phyloP scores from a whole-genome alignment of 352 stramenopile genomes.

The Globisporangium orthogonon region DNA sequence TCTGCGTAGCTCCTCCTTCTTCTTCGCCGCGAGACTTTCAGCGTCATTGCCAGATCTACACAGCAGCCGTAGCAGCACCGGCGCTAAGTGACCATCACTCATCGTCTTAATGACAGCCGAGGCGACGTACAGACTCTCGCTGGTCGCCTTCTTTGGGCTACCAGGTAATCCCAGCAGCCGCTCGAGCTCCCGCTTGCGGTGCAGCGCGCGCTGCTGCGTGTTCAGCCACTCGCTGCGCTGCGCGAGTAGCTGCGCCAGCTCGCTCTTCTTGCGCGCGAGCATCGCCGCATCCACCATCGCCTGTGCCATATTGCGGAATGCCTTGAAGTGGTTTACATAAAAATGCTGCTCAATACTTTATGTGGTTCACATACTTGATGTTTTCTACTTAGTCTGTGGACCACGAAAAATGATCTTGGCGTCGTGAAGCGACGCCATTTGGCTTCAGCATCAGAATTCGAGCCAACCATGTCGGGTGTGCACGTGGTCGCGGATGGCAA shows the following conservation, averaged over 20 bases:
- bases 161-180: conserved; percentile 1
- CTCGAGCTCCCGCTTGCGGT: conserved; percentile 13
- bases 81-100: neutral
- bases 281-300: neutral
- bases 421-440: no score
- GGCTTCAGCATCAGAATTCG: neutral
- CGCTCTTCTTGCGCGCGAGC: conserved; percentile 15
- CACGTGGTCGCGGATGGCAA: conserved; percentile 70
- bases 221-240: conserved; percentile 19
- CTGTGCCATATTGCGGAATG: neutral
- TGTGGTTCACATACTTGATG: no score
- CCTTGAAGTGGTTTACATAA: no score
- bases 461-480: conserved; percentile 50
- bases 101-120: neutral
- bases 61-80: neutral
- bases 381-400: no score
- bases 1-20: conserved; percentile 33
- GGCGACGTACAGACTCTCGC: neutral
- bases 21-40: neutral
- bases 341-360: no score
- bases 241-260: conserved; percentile 11
- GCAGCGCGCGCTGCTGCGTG: conserved; percentile 20
- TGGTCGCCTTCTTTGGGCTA: neutral
- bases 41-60: neutral
- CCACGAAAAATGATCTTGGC: no score